Conservation (phyloP, 805 yeast species). For the Hemisphaericaspora nanyangensis region DNA sequence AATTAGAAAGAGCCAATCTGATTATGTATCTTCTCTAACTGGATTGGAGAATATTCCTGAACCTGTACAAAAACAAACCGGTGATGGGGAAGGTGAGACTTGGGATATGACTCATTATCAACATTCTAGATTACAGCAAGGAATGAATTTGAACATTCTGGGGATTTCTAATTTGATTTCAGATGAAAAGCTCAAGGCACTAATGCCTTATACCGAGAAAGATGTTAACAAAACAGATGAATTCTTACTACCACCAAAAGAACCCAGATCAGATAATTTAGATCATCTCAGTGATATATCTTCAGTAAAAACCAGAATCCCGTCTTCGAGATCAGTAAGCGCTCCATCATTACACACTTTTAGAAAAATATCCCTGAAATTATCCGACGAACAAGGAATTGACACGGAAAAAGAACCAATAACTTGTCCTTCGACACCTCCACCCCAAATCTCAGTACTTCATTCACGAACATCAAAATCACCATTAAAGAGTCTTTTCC, state of each 20-base stretch:
- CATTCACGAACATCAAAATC: constrained; percentile 17
- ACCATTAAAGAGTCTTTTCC: constrained; percentile 30
- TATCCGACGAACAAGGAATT: background rate
- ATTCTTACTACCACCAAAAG: constrained; percentile 9
- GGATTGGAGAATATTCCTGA: constrained; percentile 28
- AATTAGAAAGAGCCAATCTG: background rate
- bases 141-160: background rate
- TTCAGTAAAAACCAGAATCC: background rate
- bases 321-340: constrained; percentile 26
- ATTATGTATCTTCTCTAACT: constrained; percentile 13
- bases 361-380: constrained; percentile 11
- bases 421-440: background rate
- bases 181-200: background rate
- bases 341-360: constrained; percentile 42
- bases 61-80: constrained; percentile 2
- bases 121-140: constrained; percentile 1
- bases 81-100: background rate
- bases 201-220: background rate
- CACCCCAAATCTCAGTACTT: background rate
- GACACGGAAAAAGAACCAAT: background rate
- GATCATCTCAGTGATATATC: constrained; percentile 26
- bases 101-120: background rate
- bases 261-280: constrained; percentile 18
- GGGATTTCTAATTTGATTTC: background rate
- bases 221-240: background rate